Evolutionary conservation across 1,284 basidiomycete species (phyloP), one percentile per base, ranked within the genome.

Genomic region (Apiotrichum siamense): DNA sequence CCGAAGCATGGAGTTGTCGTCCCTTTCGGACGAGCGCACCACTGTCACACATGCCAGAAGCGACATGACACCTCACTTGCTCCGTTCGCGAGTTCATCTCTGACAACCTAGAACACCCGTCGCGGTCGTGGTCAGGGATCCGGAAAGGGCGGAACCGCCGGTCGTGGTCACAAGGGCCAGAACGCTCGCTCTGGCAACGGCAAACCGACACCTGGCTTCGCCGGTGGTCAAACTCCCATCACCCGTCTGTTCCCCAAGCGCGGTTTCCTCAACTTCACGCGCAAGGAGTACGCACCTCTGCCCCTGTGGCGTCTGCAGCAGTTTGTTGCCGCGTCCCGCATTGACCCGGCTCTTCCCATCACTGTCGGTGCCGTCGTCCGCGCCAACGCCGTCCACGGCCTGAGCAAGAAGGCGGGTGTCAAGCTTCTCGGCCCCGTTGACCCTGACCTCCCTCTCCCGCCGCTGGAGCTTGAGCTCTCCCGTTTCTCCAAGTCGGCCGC

Each of bases 171-270:
- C 74, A 99, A 99, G 68, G 94, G 94, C 64, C 92, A 96, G 73
- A 94, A 93, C 55, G 86, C 93, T 38, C 83, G 94, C 50, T 83
- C 88, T 20, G 93, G 94, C 6, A 86, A 88, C 62, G 88, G 91
- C n/a, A 88, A 83, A 65, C 83, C 90, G 24, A 83, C 81, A 59
- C 79, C 83, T 26, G 84, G 85, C 7, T 98, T 97, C 62, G 93
- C 96, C 73, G 94, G 94, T 67, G 94, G 94, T 60, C 94, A 97
- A 73, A 97, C 92, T 21, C 88, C 94, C 7, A 82, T 98, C 51
- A 85, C 85, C n/a, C 85, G 91, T 60, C 77, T 85, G 41, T 88
- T 93, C 69, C 94, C 94, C 10, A 98, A 98, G 78, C 81, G 84
- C 42, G 94, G 94, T 40, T 98, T 97, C 72, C 81, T 84, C 54